Evolutionary conservation across 2,329 filamentous ascomycete species (phyloP).

Genomic region (Colletotrichum lupini): DNA sequence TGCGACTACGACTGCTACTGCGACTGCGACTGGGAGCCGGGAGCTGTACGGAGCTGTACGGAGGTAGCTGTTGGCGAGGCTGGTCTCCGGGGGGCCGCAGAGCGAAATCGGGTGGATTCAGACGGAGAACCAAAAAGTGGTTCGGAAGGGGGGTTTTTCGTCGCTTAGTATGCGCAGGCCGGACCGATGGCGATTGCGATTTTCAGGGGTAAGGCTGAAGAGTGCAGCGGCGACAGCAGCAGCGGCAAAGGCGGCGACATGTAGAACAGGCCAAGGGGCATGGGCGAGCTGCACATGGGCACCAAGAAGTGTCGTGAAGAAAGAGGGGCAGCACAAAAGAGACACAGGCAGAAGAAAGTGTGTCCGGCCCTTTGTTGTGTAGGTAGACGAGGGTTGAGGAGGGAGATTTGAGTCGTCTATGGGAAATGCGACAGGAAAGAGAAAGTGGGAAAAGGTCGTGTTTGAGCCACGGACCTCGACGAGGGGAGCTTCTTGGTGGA

Average conservation of each 20-base stretch:
- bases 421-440: conserved; percentile 9
- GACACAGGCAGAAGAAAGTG: background rate
- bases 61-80: conserved; percentile 1
- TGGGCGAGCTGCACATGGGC: conserved; percentile 28
- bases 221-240: conserved; percentile 15
- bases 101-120: conserved; percentile 31
- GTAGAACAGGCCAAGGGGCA: conserved; percentile 30
- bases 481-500: conserved; percentile 1
- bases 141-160: conserved; percentile 28
- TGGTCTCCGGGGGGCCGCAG: conserved; percentile 19
- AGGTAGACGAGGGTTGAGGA: conserved; percentile 14
- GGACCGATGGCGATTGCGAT: conserved; percentile 25
- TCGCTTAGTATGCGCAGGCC: conserved; percentile 28
- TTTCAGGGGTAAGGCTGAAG: conserved; percentile 36
- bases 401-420: conserved; percentile 18
- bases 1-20: background rate
- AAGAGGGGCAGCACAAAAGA: conserved; percentile 4
- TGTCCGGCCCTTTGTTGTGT: background rate
- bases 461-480: conserved; percentile 6
- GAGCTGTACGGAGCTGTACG: background rate
- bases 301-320: background rate
- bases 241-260: conserved; percentile 27
- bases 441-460: conserved; percentile 1
- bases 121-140: conserved; percentile 30
- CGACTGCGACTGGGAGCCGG: background rate